Conservation (phyloP, 106 monocot species). For the Acanthochlamys bracteata region DNA sequence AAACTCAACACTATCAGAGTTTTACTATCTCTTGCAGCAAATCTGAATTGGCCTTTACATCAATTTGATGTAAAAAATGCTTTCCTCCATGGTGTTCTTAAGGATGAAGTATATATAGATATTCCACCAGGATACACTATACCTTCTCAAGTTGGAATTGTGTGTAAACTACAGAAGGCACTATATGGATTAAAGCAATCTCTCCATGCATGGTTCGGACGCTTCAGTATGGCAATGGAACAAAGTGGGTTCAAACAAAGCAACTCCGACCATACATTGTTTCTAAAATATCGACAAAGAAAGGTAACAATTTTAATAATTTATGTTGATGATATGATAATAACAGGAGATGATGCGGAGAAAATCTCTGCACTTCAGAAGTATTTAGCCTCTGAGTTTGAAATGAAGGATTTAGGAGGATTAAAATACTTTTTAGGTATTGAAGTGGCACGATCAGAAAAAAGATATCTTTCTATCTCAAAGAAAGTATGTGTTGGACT, state of each 20-base stretch:
- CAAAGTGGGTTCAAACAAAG: too few relatives aligned
- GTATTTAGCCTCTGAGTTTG: not conserved
- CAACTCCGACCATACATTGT: conserved; percentile 9
- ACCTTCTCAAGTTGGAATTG: not conserved
- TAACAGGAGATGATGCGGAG: conserved; percentile 8
- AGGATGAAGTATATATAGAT: conserved; percentile 23
- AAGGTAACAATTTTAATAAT: conserved; percentile 2
- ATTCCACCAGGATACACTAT: conserved; percentile 8
- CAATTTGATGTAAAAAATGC: conserved; percentile 19
- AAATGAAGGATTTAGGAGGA: conserved; percentile 1
- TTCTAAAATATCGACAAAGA: not conserved
- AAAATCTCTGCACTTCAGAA: not conserved
- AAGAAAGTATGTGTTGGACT: conserved; percentile 5
- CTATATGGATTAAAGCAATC: conserved; percentile 31
- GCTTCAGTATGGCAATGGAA: not conserved
- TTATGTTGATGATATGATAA: conserved; percentile 18
- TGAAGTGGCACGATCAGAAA: conserved; percentile 1
- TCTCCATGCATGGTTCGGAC: conserved; percentile 15
- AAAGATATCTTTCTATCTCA: conserved; percentile 1
- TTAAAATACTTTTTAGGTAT: conserved; percentile 4
- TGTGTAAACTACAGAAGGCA: conserved; percentile 15
- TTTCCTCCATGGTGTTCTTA: conserved; percentile 2
- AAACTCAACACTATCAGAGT: conserved; percentile 4
- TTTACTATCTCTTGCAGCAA: conserved; percentile 9
- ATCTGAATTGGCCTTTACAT: conserved; percentile 1